Evolutionary conservation across 306 rosid species (phyloP).

Genomic region (Echinosophora koreensis): DNA sequence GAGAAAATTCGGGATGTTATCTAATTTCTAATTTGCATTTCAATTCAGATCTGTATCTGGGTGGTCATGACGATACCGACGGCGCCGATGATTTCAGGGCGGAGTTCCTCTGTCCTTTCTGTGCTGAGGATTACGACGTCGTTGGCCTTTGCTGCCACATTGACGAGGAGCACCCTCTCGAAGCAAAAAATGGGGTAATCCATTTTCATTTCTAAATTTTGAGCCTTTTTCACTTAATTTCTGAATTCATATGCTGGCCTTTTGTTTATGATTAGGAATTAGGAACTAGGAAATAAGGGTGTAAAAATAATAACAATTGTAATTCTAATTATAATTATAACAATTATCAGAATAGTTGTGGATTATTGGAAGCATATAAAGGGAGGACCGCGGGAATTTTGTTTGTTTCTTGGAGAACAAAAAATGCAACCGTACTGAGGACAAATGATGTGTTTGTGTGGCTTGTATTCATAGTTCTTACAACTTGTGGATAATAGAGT

Average conservation of each 20-base stretch:
- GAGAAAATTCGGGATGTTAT: background rate
- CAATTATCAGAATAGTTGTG: background rate
- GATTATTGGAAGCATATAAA: background rate
- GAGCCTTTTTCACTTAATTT: background rate
- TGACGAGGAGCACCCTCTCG: slow-evolving; percentile 79
- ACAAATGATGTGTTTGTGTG: background rate
- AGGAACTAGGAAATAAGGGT: background rate
- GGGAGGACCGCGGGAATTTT: background rate
- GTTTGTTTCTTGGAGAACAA: background rate
- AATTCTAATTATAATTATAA: background rate
- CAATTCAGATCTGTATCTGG: slow-evolving; percentile 64
- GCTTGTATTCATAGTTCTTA: background rate
- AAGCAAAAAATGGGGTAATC: slow-evolving; percentile 78
- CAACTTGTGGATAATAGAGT: slow-evolving; percentile 4
- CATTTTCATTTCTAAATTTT: background rate
- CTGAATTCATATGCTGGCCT: background rate
- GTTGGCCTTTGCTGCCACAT: slow-evolving; percentile 90
- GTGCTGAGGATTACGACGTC: slow-evolving; percentile 79
- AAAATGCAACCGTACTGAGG: background rate
- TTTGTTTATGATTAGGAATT: background rate
- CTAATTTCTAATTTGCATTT: background rate
- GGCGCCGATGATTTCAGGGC: slow-evolving; percentile 68
- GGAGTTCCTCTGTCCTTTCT: slow-evolving; percentile 80
- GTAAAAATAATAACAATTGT: background rate
- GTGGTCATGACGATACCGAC: slow-evolving; percentile 58